Evolutionary conservation across 495 filamentous ascomycete species (phyloP).

Genomic region (Pseudotulostoma volvatum): DNA sequence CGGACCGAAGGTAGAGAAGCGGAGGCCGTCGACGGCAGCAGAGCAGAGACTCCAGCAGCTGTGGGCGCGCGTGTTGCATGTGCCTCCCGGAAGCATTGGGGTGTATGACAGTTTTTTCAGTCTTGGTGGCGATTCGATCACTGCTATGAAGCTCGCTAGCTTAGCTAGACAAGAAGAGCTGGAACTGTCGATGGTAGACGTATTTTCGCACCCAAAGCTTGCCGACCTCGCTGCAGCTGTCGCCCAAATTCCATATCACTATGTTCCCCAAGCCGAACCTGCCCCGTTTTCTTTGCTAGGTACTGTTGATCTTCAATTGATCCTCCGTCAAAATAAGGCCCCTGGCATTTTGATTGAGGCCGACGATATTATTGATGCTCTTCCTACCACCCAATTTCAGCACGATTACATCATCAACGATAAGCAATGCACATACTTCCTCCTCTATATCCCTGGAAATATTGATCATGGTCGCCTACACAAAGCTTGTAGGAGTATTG

Average conservation of each 20-base stretch:
- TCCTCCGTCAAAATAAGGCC: constrained; percentile 18
- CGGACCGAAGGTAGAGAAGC: neutral
- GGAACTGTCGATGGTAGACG: constrained; percentile 22
- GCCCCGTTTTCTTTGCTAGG: constrained; percentile 25
- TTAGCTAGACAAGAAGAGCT: constrained; percentile 19
- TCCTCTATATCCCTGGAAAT: constrained; percentile 8
- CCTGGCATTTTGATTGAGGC: constrained; percentile 17
- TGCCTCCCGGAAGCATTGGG: constrained; percentile 16
- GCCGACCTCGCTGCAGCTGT: constrained; percentile 8
- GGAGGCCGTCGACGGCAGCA: neutral
- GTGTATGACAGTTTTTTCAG: constrained; percentile 35
- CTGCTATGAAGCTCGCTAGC: constrained; percentile 38
- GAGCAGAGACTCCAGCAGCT: constrained; percentile 17
- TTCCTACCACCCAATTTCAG: neutral
- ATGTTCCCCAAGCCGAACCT: constrained; percentile 13
- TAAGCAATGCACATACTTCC: neutral
- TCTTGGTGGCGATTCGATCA: constrained; percentile 40
- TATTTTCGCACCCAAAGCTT: constrained; percentile 17
- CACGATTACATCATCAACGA: neutral
- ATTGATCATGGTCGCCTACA: constrained; percentile 18
- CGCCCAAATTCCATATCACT: neutral
- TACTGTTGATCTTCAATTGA: constrained; percentile 24
- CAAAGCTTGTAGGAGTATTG: constrained; percentile 22
- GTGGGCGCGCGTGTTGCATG: constrained; percentile 19
- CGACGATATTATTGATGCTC: neutral